Percentiles rank a stretch among this genome's conserved stretches.
These are phyloP conservation scores for Trichoderma hamatum DNA, from an alignment of 2,329 filamentous ascomycete species.

Conservation along the genomic window DNA sequence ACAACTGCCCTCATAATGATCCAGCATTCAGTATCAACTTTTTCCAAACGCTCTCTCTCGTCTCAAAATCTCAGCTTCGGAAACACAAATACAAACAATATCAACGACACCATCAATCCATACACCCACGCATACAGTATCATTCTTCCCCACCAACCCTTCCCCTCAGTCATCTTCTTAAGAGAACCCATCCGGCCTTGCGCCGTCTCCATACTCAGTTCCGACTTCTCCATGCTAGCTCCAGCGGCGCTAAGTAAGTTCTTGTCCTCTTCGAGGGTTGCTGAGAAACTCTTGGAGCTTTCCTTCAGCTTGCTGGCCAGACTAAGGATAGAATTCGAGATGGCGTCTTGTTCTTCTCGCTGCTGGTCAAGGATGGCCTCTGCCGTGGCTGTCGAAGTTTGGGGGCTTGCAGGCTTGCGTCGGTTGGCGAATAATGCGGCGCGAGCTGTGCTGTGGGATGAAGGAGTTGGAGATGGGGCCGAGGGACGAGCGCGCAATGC, in stretches of 20 bases:
- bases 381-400: conserved; percentile 54
- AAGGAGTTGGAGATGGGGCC: conserved; percentile 29
- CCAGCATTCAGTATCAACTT: not conserved
- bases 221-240: conserved; percentile 76
- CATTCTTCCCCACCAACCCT: conserved; percentile 83
- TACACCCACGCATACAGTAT: conserved; percentile 84
- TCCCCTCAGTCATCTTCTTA: conserved; percentile 80
- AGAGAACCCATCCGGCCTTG: conserved; percentile 76
- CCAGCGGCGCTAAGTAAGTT: conserved; percentile 71
- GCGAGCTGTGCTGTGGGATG: conserved; percentile 44
- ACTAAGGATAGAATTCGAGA: conserved; percentile 78
- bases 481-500: conserved; percentile 41
- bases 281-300: conserved; percentile 71
- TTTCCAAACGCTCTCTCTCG: not conserved
- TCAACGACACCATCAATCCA: conserved; percentile 74
- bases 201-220: conserved; percentile 74
- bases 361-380: conserved; percentile 78
- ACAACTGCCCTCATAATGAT: not conserved
- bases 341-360: conserved; percentile 77
- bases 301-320: conserved; percentile 79
- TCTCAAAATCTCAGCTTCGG: conserved; percentile 82
- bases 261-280: conserved; percentile 71
- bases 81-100: conserved; percentile 80
- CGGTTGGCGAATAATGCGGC: conserved; percentile 50
- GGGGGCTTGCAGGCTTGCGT: conserved; percentile 41